phyloP scores from a whole-genome alignment of 2,329 filamentous ascomycete genomes.

The Epicoccum sorghinum region DNA sequence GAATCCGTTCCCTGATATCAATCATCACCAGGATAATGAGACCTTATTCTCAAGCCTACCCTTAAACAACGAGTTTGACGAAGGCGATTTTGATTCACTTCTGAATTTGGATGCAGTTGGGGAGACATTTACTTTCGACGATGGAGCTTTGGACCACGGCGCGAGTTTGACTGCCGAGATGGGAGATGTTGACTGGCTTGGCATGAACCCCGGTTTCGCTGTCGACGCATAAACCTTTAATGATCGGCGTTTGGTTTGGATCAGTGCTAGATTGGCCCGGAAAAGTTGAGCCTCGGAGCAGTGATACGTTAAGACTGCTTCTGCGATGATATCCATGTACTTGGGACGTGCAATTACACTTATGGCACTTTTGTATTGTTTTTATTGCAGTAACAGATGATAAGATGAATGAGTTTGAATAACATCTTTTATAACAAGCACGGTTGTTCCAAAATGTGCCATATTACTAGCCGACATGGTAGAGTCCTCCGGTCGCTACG shows the following conservation, averaged over 20 bases:
- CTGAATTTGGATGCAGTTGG: slow-evolving; percentile 50
- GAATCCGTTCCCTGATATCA: slow-evolving; percentile 33
- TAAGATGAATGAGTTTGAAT: background rate
- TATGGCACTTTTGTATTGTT: background rate
- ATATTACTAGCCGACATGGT: no score
- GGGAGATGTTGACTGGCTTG: slow-evolving; percentile 27
- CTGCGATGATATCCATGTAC: background rate
- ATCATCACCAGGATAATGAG: slow-evolving; percentile 44
- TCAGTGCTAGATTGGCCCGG: background rate
- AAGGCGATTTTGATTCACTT: slow-evolving; percentile 49
- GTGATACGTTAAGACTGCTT: background rate
- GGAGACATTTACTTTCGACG: slow-evolving; percentile 46
- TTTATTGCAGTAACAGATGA: background rate
- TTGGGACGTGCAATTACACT: background rate
- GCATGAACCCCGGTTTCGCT: slow-evolving; percentile 13
- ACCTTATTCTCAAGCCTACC: slow-evolving; percentile 43
- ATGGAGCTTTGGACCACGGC: slow-evolving; percentile 27
- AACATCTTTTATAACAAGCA: no score
- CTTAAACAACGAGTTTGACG: slow-evolving; percentile 47
- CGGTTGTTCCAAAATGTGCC: no score
- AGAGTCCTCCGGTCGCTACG: no score
- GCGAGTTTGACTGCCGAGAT: slow-evolving; percentile 10
- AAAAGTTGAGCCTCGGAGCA: background rate
- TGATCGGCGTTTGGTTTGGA: background rate
- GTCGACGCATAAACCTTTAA: slow-evolving; percentile 17